Evolutionary conservation across 345 rosid genomes (phyloP).

Genomic region (Syzygium jambos): DNA sequence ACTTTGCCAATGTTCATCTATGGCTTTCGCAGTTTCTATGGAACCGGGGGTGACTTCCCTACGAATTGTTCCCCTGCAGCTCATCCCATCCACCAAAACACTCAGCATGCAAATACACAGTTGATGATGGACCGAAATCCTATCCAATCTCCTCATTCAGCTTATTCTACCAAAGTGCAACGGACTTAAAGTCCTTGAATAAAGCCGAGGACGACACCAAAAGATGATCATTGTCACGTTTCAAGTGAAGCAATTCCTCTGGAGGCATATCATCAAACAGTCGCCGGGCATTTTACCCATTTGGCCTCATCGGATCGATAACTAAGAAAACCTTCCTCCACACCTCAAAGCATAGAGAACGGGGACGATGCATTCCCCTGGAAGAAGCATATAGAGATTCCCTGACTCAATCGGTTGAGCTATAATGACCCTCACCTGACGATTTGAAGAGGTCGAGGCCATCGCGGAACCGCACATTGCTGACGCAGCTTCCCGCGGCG

Average conservation of each 20-base stretch:
- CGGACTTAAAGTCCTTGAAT: constrained; percentile 32
- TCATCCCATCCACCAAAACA: not conserved
- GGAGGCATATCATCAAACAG: not conserved
- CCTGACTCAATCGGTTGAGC: too few species aligned
- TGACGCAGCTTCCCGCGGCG: too few species aligned
- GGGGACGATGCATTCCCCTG: not conserved
- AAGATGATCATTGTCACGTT: not conserved
- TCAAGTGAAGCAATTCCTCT: not conserved
- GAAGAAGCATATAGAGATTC: too few species aligned
- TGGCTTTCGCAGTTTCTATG: not conserved
- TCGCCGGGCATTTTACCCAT: not conserved
- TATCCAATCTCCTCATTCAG: constrained; percentile 45
- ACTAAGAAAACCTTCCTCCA: not conserved
- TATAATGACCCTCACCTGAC: too few species aligned
- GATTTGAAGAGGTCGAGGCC: too few species aligned
- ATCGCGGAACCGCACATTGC: not conserved
- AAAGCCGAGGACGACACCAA: not conserved
- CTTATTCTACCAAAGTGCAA: constrained; percentile 45
- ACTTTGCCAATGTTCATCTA: not conserved
- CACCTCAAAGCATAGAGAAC: not conserved
- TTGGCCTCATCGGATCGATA: not conserved
- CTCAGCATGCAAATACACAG: not conserved
- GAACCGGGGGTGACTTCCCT: not conserved
- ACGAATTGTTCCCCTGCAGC: not conserved
- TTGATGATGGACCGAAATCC: too few species aligned